Evolutionary conservation across 2,329 filamentous ascomycete genomes (phyloP).

Genomic region (Colletotrichum sojae): DNA sequence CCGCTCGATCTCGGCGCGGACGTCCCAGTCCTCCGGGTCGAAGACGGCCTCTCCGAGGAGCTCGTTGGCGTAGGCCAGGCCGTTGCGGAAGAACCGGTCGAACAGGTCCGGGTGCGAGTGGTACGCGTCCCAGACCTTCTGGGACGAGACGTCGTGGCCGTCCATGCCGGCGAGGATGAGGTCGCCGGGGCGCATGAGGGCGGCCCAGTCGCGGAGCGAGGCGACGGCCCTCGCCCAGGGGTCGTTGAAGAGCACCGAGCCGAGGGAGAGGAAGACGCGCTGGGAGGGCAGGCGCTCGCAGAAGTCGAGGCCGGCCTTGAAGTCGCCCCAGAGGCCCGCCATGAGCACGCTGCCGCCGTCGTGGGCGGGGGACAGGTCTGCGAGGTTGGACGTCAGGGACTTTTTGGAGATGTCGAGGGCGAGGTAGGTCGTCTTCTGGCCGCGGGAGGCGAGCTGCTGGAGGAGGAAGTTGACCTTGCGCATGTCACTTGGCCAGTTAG

Average conservation of each 20-base stretch:
- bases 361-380: conserved; percentile 50
- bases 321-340: conserved; percentile 57
- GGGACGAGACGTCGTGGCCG: conserved; percentile 52
- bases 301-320: conserved; percentile 52
- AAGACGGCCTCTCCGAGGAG: conserved; percentile 53
- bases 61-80: conserved; percentile 55
- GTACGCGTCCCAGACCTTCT: conserved; percentile 58
- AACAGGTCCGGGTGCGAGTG: conserved; percentile 55
- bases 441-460: conserved; percentile 50
- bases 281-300: conserved; percentile 40
- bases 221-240: conserved; percentile 52
- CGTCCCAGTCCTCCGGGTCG: conserved; percentile 55
- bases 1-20: conserved; percentile 53
- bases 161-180: conserved; percentile 59
- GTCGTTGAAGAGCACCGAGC: conserved; percentile 60
- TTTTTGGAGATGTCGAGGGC: conserved; percentile 57
- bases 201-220: conserved; percentile 54
- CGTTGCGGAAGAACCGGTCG: conserved; percentile 55
- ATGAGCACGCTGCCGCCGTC: conserved; percentile 49
- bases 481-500: conserved; percentile 51
- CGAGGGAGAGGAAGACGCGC: conserved; percentile 49
- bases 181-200: conserved; percentile 52
- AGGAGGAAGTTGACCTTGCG: conserved; percentile 57
- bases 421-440: conserved; percentile 51
- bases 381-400: conserved; percentile 53